Evolutionary conservation across 2,329 filamentous ascomycete genomes (phyloP), one percentile per base, ranked within the genome.

Genomic region (Aspergillus pseudonomiae): DNA sequence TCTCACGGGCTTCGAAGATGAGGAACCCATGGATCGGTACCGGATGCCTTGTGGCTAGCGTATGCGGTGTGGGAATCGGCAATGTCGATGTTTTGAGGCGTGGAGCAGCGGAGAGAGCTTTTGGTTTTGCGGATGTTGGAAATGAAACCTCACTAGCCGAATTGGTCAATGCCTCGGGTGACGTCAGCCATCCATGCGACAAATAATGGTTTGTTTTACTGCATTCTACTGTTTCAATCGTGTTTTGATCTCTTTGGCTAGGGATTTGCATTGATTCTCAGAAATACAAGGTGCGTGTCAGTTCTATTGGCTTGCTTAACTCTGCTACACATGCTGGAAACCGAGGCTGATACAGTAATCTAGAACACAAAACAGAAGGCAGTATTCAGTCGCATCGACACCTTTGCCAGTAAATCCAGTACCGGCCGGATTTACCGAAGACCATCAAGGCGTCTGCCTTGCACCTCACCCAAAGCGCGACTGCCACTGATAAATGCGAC

Each of bases 401-500:
- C 30, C 32, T 19, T 14, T 30, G 16, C 14, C 50, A 24, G 60
- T 58, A 63, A 61, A 54, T 56, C 59, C 56, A 59, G 61, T 59
- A 67, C 53, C 36, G 30, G 41, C 16, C 55, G 30, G 56, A 48
- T 66, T 82, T 74, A 89, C 76, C 87, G 80, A 67, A 86, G 75
- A 6, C 93, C 94, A 26, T 91, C 90, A 72, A 97, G 81, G 62
- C 95, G 88, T 69, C 95, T 87, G 73, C 90, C 88, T 82, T 97
- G 95, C 34, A 99, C 94, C 83, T 99, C 95, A 57, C 92, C 91
- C 70, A 99, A 83, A 6, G 95, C 95, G 78, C 93, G 90, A 75
- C 90, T 93, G 62, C 95, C 95, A 76, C 92, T 97, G 66, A 98
- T 79, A 75, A 96, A 92, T 12, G 92, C 88, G 60, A 93, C 86